Evolutionary conservation across 176 grass and related monocot genomes (phyloP).

Genomic region (Pharus latifolius): DNA sequence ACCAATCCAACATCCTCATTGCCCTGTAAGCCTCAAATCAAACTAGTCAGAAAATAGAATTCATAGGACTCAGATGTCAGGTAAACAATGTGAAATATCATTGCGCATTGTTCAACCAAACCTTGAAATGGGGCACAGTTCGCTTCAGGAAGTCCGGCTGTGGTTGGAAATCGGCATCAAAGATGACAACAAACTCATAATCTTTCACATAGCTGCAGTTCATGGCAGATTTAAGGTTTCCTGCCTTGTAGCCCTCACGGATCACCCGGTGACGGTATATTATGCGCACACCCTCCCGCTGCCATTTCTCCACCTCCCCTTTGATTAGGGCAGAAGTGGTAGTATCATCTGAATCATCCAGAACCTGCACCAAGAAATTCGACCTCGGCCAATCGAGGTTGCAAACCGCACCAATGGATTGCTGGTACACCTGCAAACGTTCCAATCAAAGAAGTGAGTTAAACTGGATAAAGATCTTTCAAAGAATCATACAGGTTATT

Average conservation of each 20-base stretch:
- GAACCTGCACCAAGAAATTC: conserved; percentile 59
- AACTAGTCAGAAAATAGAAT: conserved; percentile 5
- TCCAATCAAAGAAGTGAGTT: conserved; percentile 1
- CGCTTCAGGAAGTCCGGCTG: conserved; percentile 61
- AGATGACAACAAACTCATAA: conserved; percentile 80
- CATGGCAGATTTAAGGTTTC: conserved; percentile 89
- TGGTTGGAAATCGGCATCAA: conserved; percentile 88
- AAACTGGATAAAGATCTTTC: neutral
- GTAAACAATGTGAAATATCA: neutral
- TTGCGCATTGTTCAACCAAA: conserved; percentile 24
- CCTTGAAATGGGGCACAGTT: conserved; percentile 81
- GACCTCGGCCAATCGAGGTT: conserved; percentile 69
- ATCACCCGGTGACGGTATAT: conserved; percentile 62
- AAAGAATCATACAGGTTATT: neutral
- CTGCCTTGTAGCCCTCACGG: conserved; percentile 79
- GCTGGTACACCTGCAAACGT: conserved; percentile 76
- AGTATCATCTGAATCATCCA: conserved; percentile 76
- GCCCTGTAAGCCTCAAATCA: conserved; percentile 31
- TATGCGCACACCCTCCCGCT: conserved; percentile 53
- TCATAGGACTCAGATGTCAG: neutral
- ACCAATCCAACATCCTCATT: conserved; percentile 77
- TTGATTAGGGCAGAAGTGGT: conserved; percentile 55
- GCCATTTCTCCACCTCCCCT: conserved; percentile 76
- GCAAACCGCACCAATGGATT: conserved; percentile 76
- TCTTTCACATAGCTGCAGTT: conserved; percentile 80